Evolutionary conservation across 2,329 filamentous ascomycete species (phyloP).

Genomic region (Fusarium heterosporum): DNA sequence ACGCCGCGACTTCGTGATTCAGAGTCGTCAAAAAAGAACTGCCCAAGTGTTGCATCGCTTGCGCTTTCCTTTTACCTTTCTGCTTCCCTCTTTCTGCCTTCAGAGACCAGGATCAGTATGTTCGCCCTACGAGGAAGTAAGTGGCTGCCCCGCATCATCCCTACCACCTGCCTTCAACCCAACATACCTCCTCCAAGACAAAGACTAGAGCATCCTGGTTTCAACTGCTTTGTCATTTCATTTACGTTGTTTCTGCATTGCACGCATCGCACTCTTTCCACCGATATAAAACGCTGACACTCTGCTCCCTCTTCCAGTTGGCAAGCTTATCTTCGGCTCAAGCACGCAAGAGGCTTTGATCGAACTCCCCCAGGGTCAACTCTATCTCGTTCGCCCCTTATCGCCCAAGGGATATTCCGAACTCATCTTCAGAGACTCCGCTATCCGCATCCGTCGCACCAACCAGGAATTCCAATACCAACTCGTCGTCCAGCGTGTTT

Average conservation of each 20-base stretch:
- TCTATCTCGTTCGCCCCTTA: slow-evolving; percentile 94
- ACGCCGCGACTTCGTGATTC: slow-evolving; percentile 15
- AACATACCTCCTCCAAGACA: slow-evolving; percentile 25
- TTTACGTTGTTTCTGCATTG: background rate
- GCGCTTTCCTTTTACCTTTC: slow-evolving; percentile 9
- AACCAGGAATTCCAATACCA: slow-evolving; percentile 98
- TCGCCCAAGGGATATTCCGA: slow-evolving; percentile 98
- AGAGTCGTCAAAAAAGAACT: slow-evolving; percentile 1
- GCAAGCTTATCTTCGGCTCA: slow-evolving; percentile 91
- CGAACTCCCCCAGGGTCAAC: slow-evolving; percentile 93
- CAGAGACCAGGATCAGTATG: slow-evolving; percentile 47
- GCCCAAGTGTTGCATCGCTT: slow-evolving; percentile 7
- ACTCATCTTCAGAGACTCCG: slow-evolving; percentile 98
- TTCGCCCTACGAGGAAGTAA: slow-evolving; percentile 56
- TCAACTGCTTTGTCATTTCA: slow-evolving; percentile 12
- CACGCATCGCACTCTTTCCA: background rate
- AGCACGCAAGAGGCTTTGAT: slow-evolving; percentile 91
- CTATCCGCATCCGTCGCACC: slow-evolving; percentile 90
- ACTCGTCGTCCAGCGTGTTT: slow-evolving; percentile 93
- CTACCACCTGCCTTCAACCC: slow-evolving; percentile 26
- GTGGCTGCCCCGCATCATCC: slow-evolving; percentile 44
- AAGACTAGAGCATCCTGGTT: slow-evolving; percentile 5
- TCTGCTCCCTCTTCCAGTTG: slow-evolving; percentile 65
- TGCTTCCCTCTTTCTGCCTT: slow-evolving; percentile 10
- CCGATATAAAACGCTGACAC: slow-evolving; percentile 30